phyloP scores from a whole-genome alignment of 2,329 filamentous ascomycete species.

The Penicillium sp. region DNA sequence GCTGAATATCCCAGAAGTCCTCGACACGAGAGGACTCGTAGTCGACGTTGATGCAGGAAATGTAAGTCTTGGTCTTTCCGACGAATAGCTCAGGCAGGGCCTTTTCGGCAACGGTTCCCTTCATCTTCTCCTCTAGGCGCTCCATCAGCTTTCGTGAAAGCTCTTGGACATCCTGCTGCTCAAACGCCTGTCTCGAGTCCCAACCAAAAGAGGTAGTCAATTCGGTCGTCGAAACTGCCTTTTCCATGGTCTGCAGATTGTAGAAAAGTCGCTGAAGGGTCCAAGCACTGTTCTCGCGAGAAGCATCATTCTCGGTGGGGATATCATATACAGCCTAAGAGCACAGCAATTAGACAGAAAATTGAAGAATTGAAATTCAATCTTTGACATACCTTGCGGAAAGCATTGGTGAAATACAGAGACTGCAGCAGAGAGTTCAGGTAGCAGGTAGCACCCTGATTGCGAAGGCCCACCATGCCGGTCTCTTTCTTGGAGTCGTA shows the following conservation, averaged over 20 bases:
- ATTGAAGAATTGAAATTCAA: no score
- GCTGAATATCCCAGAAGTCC: constrained; percentile 98
- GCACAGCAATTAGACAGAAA: constrained; percentile 2
- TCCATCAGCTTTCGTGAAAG: constrained; percentile 97
- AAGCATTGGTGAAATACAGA: constrained; percentile 85
- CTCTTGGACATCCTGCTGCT: constrained; percentile 98
- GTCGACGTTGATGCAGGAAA: constrained; percentile 96
- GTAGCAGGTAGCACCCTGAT: constrained; percentile 92
- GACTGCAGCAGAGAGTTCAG: constrained; percentile 83
- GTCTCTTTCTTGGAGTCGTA: constrained; percentile 99
- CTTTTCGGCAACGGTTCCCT: constrained; percentile 88
- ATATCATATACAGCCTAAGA: constrained; percentile 90
- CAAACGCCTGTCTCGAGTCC: constrained; percentile 97
- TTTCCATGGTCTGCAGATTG: constrained; percentile 81
- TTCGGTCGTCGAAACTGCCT: constrained; percentile 86
- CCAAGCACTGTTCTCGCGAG: constrained; percentile 85
- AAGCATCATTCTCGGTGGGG: constrained; percentile 82
- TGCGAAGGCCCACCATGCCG: constrained; percentile 93
- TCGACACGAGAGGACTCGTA: constrained; percentile 95
- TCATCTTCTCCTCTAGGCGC: constrained; percentile 96
- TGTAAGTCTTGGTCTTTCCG: constrained; percentile 98
- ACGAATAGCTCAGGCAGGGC: constrained; percentile 89
- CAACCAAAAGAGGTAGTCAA: constrained; percentile 96
- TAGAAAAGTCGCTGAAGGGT: constrained; percentile 93
- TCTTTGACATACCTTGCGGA: constrained; percentile 70